Base-by-base conservation (phyloP, 805 yeast genomes). In the Clavispora santaluciae region DNA sequence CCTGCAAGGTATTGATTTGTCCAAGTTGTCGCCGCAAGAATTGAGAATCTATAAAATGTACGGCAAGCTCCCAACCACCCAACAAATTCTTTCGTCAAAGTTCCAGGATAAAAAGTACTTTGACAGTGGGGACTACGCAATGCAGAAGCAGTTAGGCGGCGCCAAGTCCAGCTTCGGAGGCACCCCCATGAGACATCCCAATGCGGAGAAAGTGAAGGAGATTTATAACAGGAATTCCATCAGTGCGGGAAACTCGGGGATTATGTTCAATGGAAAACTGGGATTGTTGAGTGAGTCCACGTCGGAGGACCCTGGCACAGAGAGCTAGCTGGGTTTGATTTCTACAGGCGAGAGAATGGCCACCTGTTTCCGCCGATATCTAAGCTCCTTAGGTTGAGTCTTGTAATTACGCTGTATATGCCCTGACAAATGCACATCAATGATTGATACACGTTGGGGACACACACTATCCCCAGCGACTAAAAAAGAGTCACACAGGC, bases 91-190 rank as follows among this genome's bases (percentile, higher is more conserved):
- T 38, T 74, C 83, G 38, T 78, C 83, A 46, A 86, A 84, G 58
- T 67, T 86, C 53, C 86, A 85, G 62, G 96, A 89, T 49, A 78
- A 95, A 54, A 90, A 88, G 67, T 89, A 85, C 62, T 90, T 89
- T 56, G 97, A 89, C 57, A 84, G 95, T 46, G 96, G 96, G 8
- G 97, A 89, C 63, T 89, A 89, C 61, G 96, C 96, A 9, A 76
- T 89, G 75, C 85, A 80, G 42, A 69, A 69, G 43, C 75, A 68
- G 50, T 50, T 63, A 23, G 73, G 68, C 5, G 57, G 56, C 6
- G 49, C 49, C 29, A 56, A 55, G 36, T 41, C 50, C 42, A 65
- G 53, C 53, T 64, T 64, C 5, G 68, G 65, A 10, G 61, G 66
- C 2, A 51, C 68, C 2, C 66, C 72, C 7, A 54, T 75, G 56